Evolutionary conservation across 805 yeast species (phyloP), one percentile per base, ranked within the genome.

Genomic region (Hanseniaspora taiwanica): DNA sequence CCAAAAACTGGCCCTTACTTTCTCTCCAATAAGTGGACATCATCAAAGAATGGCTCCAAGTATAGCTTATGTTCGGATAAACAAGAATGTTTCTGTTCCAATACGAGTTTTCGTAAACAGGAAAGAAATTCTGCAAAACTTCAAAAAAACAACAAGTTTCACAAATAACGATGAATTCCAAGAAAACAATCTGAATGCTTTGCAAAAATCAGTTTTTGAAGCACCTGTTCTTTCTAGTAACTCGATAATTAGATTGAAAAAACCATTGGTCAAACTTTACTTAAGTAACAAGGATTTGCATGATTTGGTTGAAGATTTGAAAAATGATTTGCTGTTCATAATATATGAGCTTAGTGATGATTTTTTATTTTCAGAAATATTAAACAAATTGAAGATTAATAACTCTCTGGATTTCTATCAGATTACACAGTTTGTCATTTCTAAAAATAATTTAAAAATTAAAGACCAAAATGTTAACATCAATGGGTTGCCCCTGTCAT

Each of bases 171-270:
- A 14, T 17, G 27, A 21, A 38, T 17, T 19, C 10, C 17, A 20
- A 27, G 4, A 37, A 21, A 42, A 38, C 45, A 14, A 2, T 13
- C 6, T 24, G n/a, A 33, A 19, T 16, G 36, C 17, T 10, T 5
- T 16, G 38, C 42, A 43, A 16, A 39, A 48, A 6, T 43, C 57
- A 1, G 39, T 53, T 4, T 54, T 58, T 35, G 58, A 58, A 23
- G 55, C 62, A 4, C 63, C 63, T 1, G 39, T 58, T 10, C 42
- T 57, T n/a, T 54, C 63, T 1, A 58, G 53, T 35, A 58, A 57
- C 44, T 57, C 63, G 3, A 55, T 58, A 2, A 48, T 58, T 1
- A 46, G 56, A 17, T 45, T 58, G 38, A 56, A 53, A 40, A 55
- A 62, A 3, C 56, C 60, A 1, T 40, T 41, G 2, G 49, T 52